A percentile compares a stretch with the other conserved stretches of the same genome.
Evolutionary conservation across 2,329 filamentous ascomycete genomes (phyloP).

Genomic region (Rutstroemia sp.): DNA sequence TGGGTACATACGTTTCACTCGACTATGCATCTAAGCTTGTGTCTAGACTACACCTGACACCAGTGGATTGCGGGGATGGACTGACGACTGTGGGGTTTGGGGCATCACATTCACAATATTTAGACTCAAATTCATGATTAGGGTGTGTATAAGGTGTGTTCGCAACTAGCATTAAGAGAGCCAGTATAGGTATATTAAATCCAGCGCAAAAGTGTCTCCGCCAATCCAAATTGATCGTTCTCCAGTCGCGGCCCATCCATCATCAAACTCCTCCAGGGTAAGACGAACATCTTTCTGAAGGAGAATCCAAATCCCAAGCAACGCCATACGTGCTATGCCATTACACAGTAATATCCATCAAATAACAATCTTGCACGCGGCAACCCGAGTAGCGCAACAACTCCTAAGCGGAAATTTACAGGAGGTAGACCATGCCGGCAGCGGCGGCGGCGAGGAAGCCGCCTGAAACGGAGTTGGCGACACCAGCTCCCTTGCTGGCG

Average conservation of each 20-base stretch:
- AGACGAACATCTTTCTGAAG: neutral
- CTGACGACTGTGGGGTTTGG: no score
- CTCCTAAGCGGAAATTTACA: neutral
- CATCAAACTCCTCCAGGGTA: slow-evolving; percentile 3
- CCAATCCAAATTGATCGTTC: neutral
- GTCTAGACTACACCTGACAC: no score
- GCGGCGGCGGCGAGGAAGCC: slow-evolving; percentile 3
- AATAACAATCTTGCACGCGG: slow-evolving; percentile 6
- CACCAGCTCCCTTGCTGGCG: slow-evolving; percentile 3
- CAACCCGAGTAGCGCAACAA: slow-evolving; percentile 7
- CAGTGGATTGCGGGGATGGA: no score
- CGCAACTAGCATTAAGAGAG: slow-evolving; percentile 5
- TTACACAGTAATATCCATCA: slow-evolving; percentile 6
- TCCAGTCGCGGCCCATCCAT: neutral
- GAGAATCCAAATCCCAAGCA: slow-evolving; percentile 1
- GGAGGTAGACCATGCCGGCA: slow-evolving; percentile 8
- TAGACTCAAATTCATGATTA: no score
- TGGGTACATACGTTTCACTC: neutral
- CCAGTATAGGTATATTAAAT: slow-evolving; percentile 5
- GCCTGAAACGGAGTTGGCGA: slow-evolving; percentile 1
- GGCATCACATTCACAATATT: neutral
- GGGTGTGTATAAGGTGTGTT: neutral
- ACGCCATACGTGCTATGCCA: slow-evolving; percentile 2
- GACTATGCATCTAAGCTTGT: no score
- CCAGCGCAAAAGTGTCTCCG: neutral